Base-by-base conservation (phyloP, 2,329 filamentous ascomycete genomes). In the Fusarium sp. region DNA sequence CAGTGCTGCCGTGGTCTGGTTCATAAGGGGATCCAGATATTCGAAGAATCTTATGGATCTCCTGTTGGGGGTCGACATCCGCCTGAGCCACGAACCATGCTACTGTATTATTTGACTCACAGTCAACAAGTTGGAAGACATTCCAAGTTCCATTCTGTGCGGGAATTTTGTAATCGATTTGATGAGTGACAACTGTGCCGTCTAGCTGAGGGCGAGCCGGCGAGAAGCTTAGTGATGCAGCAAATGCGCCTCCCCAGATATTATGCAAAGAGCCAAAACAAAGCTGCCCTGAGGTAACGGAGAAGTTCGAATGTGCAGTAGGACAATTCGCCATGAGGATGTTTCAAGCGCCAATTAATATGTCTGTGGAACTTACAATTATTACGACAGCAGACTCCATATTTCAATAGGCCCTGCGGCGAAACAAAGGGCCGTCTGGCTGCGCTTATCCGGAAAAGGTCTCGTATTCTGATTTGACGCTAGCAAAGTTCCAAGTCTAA, bases 211-310 rank as follows among this genome's bases (percentile, higher is more conserved):
- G 18, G 4, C 21, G 31, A 20, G 23, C 31, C 1, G 8, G 6
- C 1, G 23, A 31, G 13, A 49, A 21, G 6, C 18, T 9, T 20
- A 20, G 46, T 6, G 18, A 16, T 6, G 18, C 18, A 37, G 21
- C 12, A 49, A 31, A 26, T 11, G 46, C 23, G 3, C 46, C 46
- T 4, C 16, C 24, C 46, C 31, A 49, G 26, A 49, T 49, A 6
- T 37, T 49, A 21, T 49, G 46, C 23, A 37, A 12, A 13, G 31
- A 49, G 21, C 46, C 46, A 18, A 49, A 49, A 6, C 46, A 49
- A 5, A 49, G 31, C 6, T 49, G 16, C 3, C 28, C 28, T 13
- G 46, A 49, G 21, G 24, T 10, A 2, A 49, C 23, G 3, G 31
- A 37, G 18, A 49, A 6, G 24, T 2, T 49, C 12, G 46, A 49